These are phyloP conservation scores for Globisporangium camurandrum DNA, from an alignment of 352 stramenopile genomes.

Conservation along the genomic window DNA sequence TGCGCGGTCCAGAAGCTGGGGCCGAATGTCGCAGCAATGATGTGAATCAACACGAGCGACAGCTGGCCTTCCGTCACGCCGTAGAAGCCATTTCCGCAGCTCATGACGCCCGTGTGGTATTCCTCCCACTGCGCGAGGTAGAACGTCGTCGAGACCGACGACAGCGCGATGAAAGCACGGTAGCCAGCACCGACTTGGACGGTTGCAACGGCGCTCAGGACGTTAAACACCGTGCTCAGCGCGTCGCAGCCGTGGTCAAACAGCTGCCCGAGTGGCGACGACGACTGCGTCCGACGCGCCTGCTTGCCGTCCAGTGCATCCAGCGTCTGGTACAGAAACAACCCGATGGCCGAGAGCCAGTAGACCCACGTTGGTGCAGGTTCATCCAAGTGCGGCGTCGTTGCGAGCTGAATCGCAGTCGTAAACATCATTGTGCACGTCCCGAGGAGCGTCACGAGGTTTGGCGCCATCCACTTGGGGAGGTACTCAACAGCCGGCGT, in stretches of 20 bases:
- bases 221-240: constrained; percentile 77
- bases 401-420: constrained; percentile 73
- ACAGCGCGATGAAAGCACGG: constrained; percentile 47
- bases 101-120: constrained; percentile 88
- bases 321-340: constrained; percentile 95
- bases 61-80: constrained; percentile 83
- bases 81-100: constrained; percentile 78
- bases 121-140: constrained; percentile 86
- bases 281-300: constrained; percentile 90
- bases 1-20: constrained; percentile 42
- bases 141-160: constrained; percentile 73
- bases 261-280: constrained; percentile 94
- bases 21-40: constrained; percentile 50
- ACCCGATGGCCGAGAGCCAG: constrained; percentile 54
- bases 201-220: constrained; percentile 64
- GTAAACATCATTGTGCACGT: constrained; percentile 70
- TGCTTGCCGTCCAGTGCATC: constrained; percentile 99
- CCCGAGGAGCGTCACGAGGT: constrained; percentile 88
- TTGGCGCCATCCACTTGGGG: constrained; percentile 86
- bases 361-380: constrained; percentile 67
- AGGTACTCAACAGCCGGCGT: constrained; percentile 75
- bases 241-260: constrained; percentile 96
- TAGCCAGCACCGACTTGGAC: constrained; percentile 42
- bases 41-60: constrained; percentile 57
- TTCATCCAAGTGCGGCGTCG: constrained; percentile 59